Evolutionary conservation across 768 basidiomycete genomes (phyloP).

Genomic region (Gelatoporia subvermispora): DNA sequence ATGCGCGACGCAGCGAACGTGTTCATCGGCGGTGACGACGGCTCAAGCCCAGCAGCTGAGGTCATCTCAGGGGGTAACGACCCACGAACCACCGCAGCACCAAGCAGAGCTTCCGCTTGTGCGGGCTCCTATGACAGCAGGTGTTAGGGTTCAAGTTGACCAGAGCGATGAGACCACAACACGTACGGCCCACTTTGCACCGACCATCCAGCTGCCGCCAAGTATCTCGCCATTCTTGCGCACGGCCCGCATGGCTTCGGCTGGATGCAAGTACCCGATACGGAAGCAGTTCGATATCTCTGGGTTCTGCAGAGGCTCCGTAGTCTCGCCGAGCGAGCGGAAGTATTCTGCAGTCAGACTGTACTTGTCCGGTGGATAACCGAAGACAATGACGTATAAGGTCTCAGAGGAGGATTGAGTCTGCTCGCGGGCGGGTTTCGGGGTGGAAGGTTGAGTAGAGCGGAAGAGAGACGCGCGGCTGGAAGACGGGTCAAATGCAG

Average conservation of each 20-base stretch:
- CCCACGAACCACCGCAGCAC: slow-evolving; percentile 23
- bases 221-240: slow-evolving; percentile 81
- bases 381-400: slow-evolving; percentile 74
- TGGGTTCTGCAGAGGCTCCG: slow-evolving; percentile 59
- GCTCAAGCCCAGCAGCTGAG: slow-evolving; percentile 19
- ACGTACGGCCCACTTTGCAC: slow-evolving; percentile 81
- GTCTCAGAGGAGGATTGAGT: slow-evolving; percentile 31
- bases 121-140: slow-evolving; percentile 46
- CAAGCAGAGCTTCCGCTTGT: slow-evolving; percentile 51
- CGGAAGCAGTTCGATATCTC: slow-evolving; percentile 80
- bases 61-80: neutral
- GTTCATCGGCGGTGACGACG: slow-evolving; percentile 27
- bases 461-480: slow-evolving; percentile 26
- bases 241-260: slow-evolving; percentile 74
- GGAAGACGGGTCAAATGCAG: slow-evolving; percentile 36
- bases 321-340: slow-evolving; percentile 64
- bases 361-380: slow-evolving; percentile 82
- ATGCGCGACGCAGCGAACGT: slow-evolving; percentile 33
- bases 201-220: slow-evolving; percentile 75
- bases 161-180: neutral
- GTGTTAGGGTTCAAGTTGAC: neutral
- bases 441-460: slow-evolving; percentile 15
- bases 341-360: slow-evolving; percentile 70
- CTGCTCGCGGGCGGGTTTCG: slow-evolving; percentile 17
- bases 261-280: slow-evolving; percentile 66